Base-by-base conservation (phyloP, 495 filamentous ascomycete species). In the Aspergillus mulundensis region DNA sequence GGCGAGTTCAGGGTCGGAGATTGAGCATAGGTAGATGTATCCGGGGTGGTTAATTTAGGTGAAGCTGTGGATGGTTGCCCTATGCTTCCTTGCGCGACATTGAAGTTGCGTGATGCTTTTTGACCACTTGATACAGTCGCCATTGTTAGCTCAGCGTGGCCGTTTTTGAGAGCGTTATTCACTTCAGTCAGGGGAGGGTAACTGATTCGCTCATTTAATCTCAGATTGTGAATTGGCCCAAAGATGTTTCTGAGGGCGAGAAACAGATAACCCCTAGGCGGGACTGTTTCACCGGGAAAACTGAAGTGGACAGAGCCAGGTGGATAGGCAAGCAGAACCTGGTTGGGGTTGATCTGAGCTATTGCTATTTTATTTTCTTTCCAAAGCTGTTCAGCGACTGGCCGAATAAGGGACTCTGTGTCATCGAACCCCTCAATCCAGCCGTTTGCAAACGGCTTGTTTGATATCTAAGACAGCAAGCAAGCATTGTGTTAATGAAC, bases 361-460 rank as follows among this genome's bases (percentile, higher is more conserved):
- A 74, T 70, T 10, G 61, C 69, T 18, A 71, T 39, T 2, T 61
- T 47, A 10, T 68, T 50, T 19, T 59, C 25, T n/a, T 21, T 51
- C 8, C 53, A 59, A 10, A 81, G 64, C 0, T 56, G 30, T 15
- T 72, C 54, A 12, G 64, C 58, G 41, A 74, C 50, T 0, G 53
- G 44, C n/a, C 66, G 61, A 7, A 79, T 32, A 18, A 50, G 48
- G n/a, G 43, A 16, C 36, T 69, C 66, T 5, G 66, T 69, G 45
- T 77, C 67, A 39, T 54, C 40, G 58, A 66, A 77, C 6, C 71
- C 68, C 53, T 71, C 66, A 28, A 76, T 60, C 63, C 67, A 78
- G 36, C 68, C 68, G 46, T 68, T 67, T 48, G 62, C 55, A 55
- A 19, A 43, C 28, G 52, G 39, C 12, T 40, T 34, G 36, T 44